Conservation (phyloP, 2,329 filamentous ascomycete species). For the Paecilomyces formosus region DNA sequence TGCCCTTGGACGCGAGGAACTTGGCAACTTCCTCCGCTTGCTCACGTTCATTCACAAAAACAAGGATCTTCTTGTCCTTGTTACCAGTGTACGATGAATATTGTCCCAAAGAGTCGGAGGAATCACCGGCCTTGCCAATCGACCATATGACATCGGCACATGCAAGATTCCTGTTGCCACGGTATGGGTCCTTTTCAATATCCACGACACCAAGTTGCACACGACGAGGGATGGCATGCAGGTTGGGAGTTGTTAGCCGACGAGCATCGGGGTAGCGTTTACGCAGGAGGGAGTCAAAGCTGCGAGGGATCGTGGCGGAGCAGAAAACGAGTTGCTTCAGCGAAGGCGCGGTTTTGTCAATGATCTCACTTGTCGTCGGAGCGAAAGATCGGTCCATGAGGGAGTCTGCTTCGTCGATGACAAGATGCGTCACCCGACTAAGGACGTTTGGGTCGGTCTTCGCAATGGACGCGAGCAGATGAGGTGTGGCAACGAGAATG, state of each 20-base stretch:
- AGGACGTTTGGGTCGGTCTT: constrained; percentile 86
- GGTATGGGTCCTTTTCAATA: constrained; percentile 84
- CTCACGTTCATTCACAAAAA: constrained; percentile 95
- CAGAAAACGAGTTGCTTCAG: constrained; percentile 83
- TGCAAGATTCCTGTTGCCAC: constrained; percentile 84
- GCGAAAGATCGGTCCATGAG: constrained; percentile 90
- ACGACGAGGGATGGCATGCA: constrained; percentile 89
- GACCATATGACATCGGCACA: constrained; percentile 94
- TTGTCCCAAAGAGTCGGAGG: constrained; percentile 20
- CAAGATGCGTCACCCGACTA: constrained; percentile 78
- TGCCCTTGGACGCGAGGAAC: constrained; percentile 75
- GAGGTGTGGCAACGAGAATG: constrained; percentile 78
- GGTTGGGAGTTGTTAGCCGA: constrained; percentile 86
- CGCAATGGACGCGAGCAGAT: constrained; percentile 80
- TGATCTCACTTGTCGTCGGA: constrained; percentile 70
- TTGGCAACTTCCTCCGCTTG: constrained; percentile 72
- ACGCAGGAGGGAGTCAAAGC: constrained; percentile 77
- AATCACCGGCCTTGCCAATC: constrained; percentile 70
- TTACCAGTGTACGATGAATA: constrained; percentile 33
- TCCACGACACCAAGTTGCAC: constrained; percentile 93
- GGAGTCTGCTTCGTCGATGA: constrained; percentile 94
- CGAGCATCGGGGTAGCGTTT: constrained; percentile 74
- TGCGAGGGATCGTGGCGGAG: constrained; percentile 89
- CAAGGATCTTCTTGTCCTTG: constrained; percentile 76
- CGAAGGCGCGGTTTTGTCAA: constrained; percentile 74